Evolutionary conservation across 345 rosid genomes (phyloP), one percentile per base, ranked within the genome.

Genomic region (Anastatica hierochuntica): DNA sequence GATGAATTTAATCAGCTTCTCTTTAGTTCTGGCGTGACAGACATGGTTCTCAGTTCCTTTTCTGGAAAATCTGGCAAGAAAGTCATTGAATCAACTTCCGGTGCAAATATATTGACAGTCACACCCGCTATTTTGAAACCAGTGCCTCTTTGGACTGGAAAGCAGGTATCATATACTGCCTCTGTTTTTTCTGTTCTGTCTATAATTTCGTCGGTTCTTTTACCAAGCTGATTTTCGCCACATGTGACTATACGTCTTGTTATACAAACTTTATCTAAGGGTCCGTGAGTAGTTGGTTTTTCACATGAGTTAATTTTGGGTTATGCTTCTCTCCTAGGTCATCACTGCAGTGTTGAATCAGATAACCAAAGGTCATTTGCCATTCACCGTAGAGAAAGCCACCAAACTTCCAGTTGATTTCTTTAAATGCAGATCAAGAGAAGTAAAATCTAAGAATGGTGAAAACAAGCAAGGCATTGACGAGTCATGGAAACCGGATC

Each of bases 131-230:
- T 92, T 52, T 70, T 73, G 81, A 88, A 92, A 70, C 98, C 98
- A 23, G 70, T 71, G 60, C 84, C 89, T 59, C 85, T 83, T 26
- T 92, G 98, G 98, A 84, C 96, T 0, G 98, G 98, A 66, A 92
- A 92, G 68, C 98, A 92, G 98, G 98, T 92, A 49, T 56, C 58
- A 26, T 49, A 29, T 20, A 42, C 42, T 40, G 27, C 10, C 48
- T 21, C 17, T 50, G 14, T 24, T 16, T 51, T 11, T 4, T 31
- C 16, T 21, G 41, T 31, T 39, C 37, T 53, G 50, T 43, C 31
- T 45, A 15, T 24, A 8, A 12, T 43, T 49, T 18, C 27, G 24
- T 49, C 42, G 13, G 19, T 57, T 35, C 45, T 31, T 31, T 56
- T 34, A 40, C 20, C 41, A 53, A 37, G 40, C 27, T 45, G 33